Conservation (phyloP, 495 filamentous ascomycete genomes). For the Penicillium bialowiezense region DNA sequence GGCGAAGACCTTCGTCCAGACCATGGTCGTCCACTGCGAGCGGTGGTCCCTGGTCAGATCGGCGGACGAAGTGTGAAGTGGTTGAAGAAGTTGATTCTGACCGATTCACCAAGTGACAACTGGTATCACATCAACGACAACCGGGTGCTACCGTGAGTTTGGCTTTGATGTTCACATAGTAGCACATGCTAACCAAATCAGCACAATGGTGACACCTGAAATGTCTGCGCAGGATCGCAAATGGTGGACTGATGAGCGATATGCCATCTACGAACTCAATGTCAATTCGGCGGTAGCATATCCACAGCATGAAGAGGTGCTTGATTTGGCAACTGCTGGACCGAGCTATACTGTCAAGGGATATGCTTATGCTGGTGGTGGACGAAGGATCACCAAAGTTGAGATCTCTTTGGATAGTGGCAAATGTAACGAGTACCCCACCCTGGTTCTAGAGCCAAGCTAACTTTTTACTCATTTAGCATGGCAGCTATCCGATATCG, state of each 20-base stretch:
- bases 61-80: conserved; percentile 95
- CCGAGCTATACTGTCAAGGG: conserved; percentile 66
- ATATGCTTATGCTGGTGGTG: conserved; percentile 89
- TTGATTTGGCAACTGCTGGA: conserved; percentile 49
- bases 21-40: conserved; percentile 81
- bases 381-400: conserved; percentile 77
- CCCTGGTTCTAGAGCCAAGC: background rate
- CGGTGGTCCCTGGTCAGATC: conserved; percentile 90
- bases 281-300: conserved; percentile 82
- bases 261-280: conserved; percentile 92
- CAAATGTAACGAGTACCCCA: conserved; percentile 40
- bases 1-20: conserved; percentile 81
- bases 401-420: conserved; percentile 87
- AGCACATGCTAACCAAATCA: conserved; percentile 13
- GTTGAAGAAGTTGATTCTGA: conserved; percentile 82
- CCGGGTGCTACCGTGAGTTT: conserved; percentile 71
- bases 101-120: conserved; percentile 77
- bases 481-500: conserved; percentile 78
- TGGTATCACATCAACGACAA: conserved; percentile 99
- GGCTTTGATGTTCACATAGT: background rate
- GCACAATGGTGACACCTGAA: conserved; percentile 81
- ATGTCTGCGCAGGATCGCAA: conserved; percentile 69
- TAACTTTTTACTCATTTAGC: conserved; percentile 35
- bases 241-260: conserved; percentile 88
- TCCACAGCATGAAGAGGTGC: conserved; percentile 74